These are phyloP conservation scores for Backusella westeae DNA, from an alignment of 192 early-diverging fungal genomes.

Conservation along the genomic window DNA sequence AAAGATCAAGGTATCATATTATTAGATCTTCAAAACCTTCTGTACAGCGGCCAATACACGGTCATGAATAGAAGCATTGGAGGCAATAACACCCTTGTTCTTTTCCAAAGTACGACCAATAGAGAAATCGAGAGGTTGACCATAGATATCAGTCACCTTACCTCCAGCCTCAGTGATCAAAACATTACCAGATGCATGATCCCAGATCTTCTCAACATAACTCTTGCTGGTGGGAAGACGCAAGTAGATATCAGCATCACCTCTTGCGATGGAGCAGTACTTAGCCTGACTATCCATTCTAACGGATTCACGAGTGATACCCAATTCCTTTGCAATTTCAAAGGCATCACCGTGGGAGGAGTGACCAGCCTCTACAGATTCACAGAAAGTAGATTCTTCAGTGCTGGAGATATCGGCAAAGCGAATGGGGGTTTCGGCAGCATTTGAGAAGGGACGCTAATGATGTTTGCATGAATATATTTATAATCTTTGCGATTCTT, in stretches of 20 bases:
- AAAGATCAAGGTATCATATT: background rate
- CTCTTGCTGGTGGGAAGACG: conserved; percentile 72
- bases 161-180: conserved; percentile 95
- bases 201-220: conserved; percentile 99
- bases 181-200: conserved; percentile 92
- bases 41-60: conserved; percentile 80
- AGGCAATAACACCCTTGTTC: conserved; percentile 91
- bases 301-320: conserved; percentile 75
- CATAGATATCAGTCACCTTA: conserved; percentile 77
- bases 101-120: conserved; percentile 74
- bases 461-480: background rate
- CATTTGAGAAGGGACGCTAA: conserved; percentile 57
- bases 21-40: conserved; percentile 38
- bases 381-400: conserved; percentile 80
- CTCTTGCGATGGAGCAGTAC: conserved; percentile 87
- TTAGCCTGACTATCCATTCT: conserved; percentile 99
- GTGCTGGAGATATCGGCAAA: conserved; percentile 53
- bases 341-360: conserved; percentile 81
- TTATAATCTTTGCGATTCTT: background rate
- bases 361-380: conserved; percentile 93
- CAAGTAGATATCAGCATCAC: conserved; percentile 93
- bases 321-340: conserved; percentile 72
- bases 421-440: conserved; percentile 60
- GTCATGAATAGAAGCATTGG: conserved; percentile 71
- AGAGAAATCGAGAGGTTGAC: conserved; percentile 88